Conservation (phyloP, 768 basidiomycete genomes). For the Brasilioporus rufonigricans region DNA sequence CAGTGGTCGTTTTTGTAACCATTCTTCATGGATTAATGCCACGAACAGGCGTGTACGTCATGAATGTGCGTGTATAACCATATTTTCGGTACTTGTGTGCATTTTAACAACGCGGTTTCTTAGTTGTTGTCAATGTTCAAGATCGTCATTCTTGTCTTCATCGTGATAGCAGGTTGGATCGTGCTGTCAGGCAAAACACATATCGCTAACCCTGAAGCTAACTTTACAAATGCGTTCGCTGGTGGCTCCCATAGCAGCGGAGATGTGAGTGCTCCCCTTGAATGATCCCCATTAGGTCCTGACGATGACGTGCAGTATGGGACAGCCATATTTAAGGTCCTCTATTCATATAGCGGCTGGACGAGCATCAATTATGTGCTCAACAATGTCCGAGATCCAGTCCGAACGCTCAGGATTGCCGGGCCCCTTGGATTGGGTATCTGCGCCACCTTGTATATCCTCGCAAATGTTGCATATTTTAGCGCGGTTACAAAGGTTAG, state of each 20-base stretch:
- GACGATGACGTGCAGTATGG: background rate
- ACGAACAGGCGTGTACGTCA: constrained; percentile 43
- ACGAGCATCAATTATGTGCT: background rate
- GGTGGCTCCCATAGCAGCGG: constrained; percentile 54
- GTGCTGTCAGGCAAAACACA: constrained; percentile 58
- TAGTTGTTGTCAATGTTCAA: constrained; percentile 53
- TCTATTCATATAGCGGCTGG: background rate
- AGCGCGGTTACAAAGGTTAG: background rate
- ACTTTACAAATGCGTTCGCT: constrained; percentile 56
- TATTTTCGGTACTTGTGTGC: background rate
- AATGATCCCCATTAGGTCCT: background rate
- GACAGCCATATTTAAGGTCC: background rate
- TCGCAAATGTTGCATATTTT: background rate
- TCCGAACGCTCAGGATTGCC: background rate
- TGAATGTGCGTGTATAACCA: constrained; percentile 44
- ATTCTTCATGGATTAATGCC: constrained; percentile 54
- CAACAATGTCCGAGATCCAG: background rate
- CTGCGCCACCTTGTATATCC: background rate
- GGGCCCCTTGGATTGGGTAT: background rate
- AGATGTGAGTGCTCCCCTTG: constrained; percentile 31
- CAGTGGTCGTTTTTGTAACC: constrained; percentile 51
- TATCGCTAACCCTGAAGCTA: constrained; percentile 51
- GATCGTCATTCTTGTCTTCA: constrained; percentile 49
- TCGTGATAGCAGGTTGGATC: constrained; percentile 58
- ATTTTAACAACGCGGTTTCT: constrained; percentile 7